These are phyloP conservation scores for Mycena kentingensis DNA, from an alignment of 768 basidiomycete species.

Conservation along the genomic window DNA sequence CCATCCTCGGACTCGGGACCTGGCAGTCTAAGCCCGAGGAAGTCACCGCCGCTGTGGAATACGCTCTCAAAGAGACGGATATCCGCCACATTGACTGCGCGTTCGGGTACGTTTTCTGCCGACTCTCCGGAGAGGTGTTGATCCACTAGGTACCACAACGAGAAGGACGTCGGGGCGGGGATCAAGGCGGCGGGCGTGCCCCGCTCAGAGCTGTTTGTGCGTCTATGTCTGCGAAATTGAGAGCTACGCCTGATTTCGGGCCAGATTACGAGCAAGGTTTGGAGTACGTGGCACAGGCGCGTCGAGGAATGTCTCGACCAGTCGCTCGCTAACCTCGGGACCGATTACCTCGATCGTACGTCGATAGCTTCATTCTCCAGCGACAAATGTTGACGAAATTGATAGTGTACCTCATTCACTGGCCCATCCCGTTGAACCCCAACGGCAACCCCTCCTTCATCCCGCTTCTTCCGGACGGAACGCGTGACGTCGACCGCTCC, in stretches of 20 bases:
- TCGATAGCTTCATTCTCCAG: conserved; percentile 23
- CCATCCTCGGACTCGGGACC: conserved; percentile 66
- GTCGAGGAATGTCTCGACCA: conserved; percentile 77
- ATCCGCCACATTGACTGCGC: conserved; percentile 82
- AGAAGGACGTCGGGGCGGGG: conserved; percentile 81
- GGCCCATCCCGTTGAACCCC: conserved; percentile 77
- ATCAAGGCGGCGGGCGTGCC: conserved; percentile 76
- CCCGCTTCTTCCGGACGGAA: conserved; percentile 62
- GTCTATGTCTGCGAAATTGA: conserved; percentile 18
- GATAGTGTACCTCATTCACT: conserved; percentile 71
- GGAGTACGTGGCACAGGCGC: conserved; percentile 66
- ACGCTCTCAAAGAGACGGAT: conserved; percentile 71
- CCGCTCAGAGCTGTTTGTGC: conserved; percentile 60
- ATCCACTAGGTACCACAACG: conserved; percentile 64
- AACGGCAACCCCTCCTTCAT: conserved; percentile 63
- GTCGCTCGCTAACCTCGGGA: conserved; percentile 76
- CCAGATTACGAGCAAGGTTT: conserved; percentile 73
- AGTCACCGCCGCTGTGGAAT: conserved; percentile 68
- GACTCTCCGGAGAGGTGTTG: conserved; percentile 38
- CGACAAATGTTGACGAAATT: conserved; percentile 4
- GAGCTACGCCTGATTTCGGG: neutral
- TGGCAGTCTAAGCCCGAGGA: conserved; percentile 80
- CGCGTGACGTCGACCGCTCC: conserved; percentile 64
- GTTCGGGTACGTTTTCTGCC: conserved; percentile 27
- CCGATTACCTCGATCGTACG: conserved; percentile 81